These are phyloP conservation scores for Boletus sp. DNA, from an alignment of 768 basidiomycete species.

Conservation along the genomic window DNA sequence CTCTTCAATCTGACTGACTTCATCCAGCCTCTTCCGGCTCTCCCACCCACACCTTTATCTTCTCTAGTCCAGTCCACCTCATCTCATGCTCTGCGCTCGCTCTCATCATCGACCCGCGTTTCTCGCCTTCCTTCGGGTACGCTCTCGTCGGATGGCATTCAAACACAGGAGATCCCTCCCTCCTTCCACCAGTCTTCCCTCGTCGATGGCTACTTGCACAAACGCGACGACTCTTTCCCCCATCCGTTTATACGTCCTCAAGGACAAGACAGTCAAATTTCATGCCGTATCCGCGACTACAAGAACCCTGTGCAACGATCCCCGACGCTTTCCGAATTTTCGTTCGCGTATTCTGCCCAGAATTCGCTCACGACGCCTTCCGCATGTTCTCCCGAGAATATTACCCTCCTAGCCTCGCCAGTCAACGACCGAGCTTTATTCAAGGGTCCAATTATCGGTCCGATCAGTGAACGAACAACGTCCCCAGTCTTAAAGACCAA, in stretches of 20 bases:
- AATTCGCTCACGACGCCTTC: slow-evolving; percentile 21
- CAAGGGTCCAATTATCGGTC: not conserved
- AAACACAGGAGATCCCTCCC: slow-evolving; percentile 22
- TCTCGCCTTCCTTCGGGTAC: slow-evolving; percentile 33
- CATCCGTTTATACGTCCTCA: not conserved
- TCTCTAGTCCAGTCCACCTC: slow-evolving; percentile 23
- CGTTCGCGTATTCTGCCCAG: slow-evolving; percentile 23
- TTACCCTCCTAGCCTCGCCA: slow-evolving; percentile 25
- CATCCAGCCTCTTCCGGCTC: slow-evolving; percentile 16
- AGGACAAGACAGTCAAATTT: slow-evolving; percentile 15
- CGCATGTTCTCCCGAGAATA: slow-evolving; percentile 20
- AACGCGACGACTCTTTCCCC: slow-evolving; percentile 10
- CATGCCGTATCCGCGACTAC: slow-evolving; percentile 17
- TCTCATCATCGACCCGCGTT: slow-evolving; percentile 28
- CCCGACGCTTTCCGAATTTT: slow-evolving; percentile 30
- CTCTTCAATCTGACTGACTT: not conserved
- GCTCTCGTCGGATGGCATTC: slow-evolving; percentile 29
- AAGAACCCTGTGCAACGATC: slow-evolving; percentile 25
- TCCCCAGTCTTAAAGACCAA: not conserved
- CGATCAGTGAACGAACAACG: not conserved
- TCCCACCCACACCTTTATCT: slow-evolving; percentile 27
- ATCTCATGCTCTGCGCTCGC: slow-evolving; percentile 22
- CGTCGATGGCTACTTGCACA: slow-evolving; percentile 6
- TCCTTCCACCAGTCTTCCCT: slow-evolving; percentile 19
- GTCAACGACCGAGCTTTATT: slow-evolving; percentile 5